Conservation (phyloP, 1,284 basidiomycete species). For the Ustilago tritici region DNA sequence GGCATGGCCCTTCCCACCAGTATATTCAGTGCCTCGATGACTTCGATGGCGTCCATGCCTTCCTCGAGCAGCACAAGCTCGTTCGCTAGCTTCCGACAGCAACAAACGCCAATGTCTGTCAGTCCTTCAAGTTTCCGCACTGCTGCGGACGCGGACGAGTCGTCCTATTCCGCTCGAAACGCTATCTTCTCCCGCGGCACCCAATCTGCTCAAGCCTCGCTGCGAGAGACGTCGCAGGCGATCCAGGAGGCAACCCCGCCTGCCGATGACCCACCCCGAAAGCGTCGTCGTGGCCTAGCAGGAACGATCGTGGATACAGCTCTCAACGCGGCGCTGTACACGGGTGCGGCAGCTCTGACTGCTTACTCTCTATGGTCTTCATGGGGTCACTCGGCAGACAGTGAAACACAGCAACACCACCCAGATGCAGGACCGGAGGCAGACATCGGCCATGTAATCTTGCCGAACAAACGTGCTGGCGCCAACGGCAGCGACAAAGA, state of each 20-base stretch:
- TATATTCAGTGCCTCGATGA: slow-evolving; percentile 25
- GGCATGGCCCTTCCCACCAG: slow-evolving; percentile 26
- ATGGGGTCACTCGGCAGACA: slow-evolving; percentile 43
- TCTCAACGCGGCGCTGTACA: slow-evolving; percentile 54
- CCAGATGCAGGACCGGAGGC: slow-evolving; percentile 33
- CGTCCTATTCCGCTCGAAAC: slow-evolving; percentile 16
- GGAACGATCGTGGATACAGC: slow-evolving; percentile 57
- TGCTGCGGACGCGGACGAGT: slow-evolving; percentile 30
- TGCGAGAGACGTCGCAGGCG: slow-evolving; percentile 27
- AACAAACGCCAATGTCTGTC: slow-evolving; percentile 33
- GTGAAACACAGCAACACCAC: slow-evolving; percentile 26
- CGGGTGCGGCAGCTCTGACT: slow-evolving; percentile 57
- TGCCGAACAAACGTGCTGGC: slow-evolving; percentile 13
- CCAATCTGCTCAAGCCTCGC: slow-evolving; percentile 27
- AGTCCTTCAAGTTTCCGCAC: slow-evolving; percentile 43
- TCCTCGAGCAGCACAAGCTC: slow-evolving; percentile 31
- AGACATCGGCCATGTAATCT: slow-evolving; percentile 35
- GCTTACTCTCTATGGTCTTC: slow-evolving; percentile 57
- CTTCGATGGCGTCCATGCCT: slow-evolving; percentile 32
- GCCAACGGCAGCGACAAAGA: slow-evolving; percentile 3
- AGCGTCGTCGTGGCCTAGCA: slow-evolving; percentile 49
- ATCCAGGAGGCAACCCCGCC: slow-evolving; percentile 7
- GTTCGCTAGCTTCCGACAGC: slow-evolving; percentile 31
- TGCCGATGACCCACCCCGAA: slow-evolving; percentile 37
- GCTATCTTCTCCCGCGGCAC: slow-evolving; percentile 38